A percentile compares a stretch with the other conserved stretches of the same genome.
phyloP scores from a whole-genome alignment of 2,329 filamentous ascomycete genomes.

The Diplodia seriata region DNA sequence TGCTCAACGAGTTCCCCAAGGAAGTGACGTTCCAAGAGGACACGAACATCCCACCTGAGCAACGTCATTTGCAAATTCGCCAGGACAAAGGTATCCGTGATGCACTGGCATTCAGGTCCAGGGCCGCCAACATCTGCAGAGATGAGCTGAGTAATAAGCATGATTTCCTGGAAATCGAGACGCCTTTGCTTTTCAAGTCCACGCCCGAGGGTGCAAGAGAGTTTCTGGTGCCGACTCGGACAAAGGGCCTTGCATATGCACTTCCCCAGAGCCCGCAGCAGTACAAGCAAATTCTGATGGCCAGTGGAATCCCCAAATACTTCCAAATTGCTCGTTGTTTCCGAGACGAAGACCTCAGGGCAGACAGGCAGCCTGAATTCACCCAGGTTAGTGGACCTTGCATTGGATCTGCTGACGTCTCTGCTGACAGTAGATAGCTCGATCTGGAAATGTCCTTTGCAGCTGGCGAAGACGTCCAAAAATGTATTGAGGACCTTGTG shows the following conservation, averaged over 20 bases:
- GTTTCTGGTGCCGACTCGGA: constrained; percentile 88
- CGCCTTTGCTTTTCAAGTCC: constrained; percentile 94
- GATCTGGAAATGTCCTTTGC: constrained; percentile 95
- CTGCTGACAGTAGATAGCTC: constrained; percentile 59
- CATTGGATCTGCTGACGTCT: neutral
- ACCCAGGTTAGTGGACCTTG: constrained; percentile 69
- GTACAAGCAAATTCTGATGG: constrained; percentile 98
- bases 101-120: constrained; percentile 73
- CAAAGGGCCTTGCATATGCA: constrained; percentile 80
- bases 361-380: constrained; percentile 95
- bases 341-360: constrained; percentile 89
- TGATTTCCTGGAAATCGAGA: constrained; percentile 82
- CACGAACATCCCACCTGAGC: constrained; percentile 74
- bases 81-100: constrained; percentile 71
- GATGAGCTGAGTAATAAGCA: constrained; percentile 60
- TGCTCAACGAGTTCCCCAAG: constrained; percentile 75
- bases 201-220: constrained; percentile 95
- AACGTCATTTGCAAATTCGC: constrained; percentile 84
- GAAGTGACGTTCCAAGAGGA: constrained; percentile 79
- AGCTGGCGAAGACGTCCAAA: constrained; percentile 73
- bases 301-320: constrained; percentile 80
- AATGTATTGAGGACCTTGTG: constrained; percentile 61
- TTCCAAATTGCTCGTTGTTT: constrained; percentile 96
- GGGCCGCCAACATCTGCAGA: constrained; percentile 62
- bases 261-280: constrained; percentile 96